Evolutionary conservation across 2,329 filamentous ascomycete species (phyloP), one percentile per base, ranked within the genome.

Genomic region (Esteya vermicola): DNA sequence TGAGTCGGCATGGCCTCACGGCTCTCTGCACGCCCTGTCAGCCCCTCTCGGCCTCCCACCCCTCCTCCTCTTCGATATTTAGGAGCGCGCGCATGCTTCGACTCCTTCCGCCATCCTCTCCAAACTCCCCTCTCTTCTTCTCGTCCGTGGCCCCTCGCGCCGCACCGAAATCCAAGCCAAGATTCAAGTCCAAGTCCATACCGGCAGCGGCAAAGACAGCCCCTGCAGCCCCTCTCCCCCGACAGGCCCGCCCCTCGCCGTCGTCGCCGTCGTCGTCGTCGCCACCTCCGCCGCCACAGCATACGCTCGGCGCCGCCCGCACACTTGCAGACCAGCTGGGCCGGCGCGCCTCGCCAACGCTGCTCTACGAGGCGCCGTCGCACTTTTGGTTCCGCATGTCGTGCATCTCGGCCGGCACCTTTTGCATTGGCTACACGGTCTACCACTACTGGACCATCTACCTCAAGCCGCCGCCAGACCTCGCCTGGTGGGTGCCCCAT

Each of bases 321-420:
- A 46, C 58, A 40, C 75, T 68, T 57, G 64, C 67, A 50, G 67
- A 67, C 45, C 67, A 65, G 43, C 65, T 84, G 28, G 69, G 72
- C 13, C 60, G 62, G 43, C 70, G 72, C 46, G 52, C 64, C n/a
- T 58, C 64, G 2, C 65, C 70, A 6, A 75, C 78, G 8, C 57
- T 71, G 4, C 63, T 85, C 33, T 85, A 81, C 61, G 65, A 78
- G 50, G 69, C 71, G 2, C 74, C 75, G 13, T 75, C 75, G 1
- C 77, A 82, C 50, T 69, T 70, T 42, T 65, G 67, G 57, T 80
- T 77, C 55, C 67, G 79, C 45, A 52, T 72, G 48, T 70, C 72
- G 34, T 73, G 72, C 52, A 77, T 78, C 56, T 55, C 60, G 13
- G 67, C 72, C 21, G 70, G 70, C 3, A 44, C 64, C 19, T 69